These are phyloP conservation scores for Yamadazyma diospyri DNA, from an alignment of 1,139 yeast species.

Conservation along the genomic window DNA sequence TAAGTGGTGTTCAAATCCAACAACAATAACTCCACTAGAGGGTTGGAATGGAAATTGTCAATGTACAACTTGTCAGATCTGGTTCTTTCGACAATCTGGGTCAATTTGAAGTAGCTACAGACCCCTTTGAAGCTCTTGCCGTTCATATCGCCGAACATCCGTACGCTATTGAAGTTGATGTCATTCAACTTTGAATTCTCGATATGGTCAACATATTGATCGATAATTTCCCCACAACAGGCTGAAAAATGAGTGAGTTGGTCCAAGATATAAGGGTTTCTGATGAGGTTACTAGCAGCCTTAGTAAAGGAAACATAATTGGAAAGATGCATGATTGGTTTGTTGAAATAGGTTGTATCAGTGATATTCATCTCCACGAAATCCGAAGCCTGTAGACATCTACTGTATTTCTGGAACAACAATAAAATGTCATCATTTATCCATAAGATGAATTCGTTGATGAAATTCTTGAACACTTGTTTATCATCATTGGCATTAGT, in stretches of 20 bases:
- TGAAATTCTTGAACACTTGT: slow-evolving; percentile 32
- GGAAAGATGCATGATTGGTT: slow-evolving; percentile 32
- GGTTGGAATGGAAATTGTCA: slow-evolving; percentile 12
- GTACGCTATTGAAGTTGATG: slow-evolving; percentile 35
- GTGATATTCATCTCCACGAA: slow-evolving; percentile 14
- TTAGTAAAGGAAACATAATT: slow-evolving; percentile 31
- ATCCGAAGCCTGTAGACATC: slow-evolving; percentile 15
- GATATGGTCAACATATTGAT: slow-evolving; percentile 15
- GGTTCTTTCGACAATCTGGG: slow-evolving; percentile 36
- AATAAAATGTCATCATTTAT: slow-evolving; percentile 30
- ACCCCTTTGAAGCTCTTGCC: slow-evolving; percentile 19
- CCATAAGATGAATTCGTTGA: slow-evolving; percentile 42
- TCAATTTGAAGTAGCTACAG: slow-evolving; percentile 37
- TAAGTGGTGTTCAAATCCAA: slow-evolving; percentile 23
- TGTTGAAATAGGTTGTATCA: slow-evolving; percentile 20
- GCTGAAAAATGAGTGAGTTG: slow-evolving; percentile 21
- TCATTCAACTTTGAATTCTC: slow-evolving; percentile 24
- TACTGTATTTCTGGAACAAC: slow-evolving; percentile 31
- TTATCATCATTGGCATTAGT: slow-evolving; percentile 19
- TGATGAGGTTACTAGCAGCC: slow-evolving; percentile 18
- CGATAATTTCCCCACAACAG: slow-evolving; percentile 20
- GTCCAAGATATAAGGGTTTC: slow-evolving; percentile 42
- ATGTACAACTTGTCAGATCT: slow-evolving; percentile 20
- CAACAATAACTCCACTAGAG: slow-evolving; percentile 28
- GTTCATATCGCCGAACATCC: slow-evolving; percentile 21